A percentile compares a stretch with the other conserved stretches of the same genome.
Conservation (phyloP, 176 grass and related monocot genomes). For the Bolboschoenus planiculmis region DNA sequence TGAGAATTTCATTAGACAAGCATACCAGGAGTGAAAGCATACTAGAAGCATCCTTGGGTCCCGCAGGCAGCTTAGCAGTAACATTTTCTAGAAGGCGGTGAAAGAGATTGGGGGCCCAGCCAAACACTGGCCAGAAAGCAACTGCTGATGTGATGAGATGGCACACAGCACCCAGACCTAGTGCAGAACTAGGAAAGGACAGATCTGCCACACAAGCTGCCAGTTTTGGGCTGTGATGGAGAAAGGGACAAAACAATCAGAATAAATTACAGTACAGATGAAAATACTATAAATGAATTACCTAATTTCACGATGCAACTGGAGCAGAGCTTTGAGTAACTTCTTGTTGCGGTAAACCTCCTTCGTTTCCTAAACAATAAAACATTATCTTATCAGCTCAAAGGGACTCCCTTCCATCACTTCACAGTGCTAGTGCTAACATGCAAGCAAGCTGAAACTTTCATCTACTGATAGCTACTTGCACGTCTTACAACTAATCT, state of each 20-base stretch:
- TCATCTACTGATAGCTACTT: not conserved
- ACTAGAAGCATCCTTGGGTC: slow-evolving; percentile 88
- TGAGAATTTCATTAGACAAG: slow-evolving; percentile 22
- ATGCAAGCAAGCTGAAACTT: not conserved
- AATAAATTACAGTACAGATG: not conserved
- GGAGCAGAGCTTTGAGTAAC: slow-evolving; percentile 79
- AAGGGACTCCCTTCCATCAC: not conserved
- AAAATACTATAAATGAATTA: slow-evolving; percentile 26
- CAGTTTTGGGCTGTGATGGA: slow-evolving; percentile 62
- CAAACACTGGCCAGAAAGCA: slow-evolving; percentile 89
- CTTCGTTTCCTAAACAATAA: slow-evolving; percentile 61
- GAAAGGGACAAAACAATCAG: not conserved
- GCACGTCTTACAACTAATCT: not conserved
- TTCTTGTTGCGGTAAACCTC: slow-evolving; percentile 97
- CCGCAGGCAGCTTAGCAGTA: slow-evolving; percentile 58
- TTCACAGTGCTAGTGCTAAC: not conserved
- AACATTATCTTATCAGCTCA: not conserved
- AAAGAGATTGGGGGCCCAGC: slow-evolving; percentile 88
- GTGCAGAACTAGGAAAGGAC: slow-evolving; percentile 67
- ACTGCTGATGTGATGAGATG: slow-evolving; percentile 90
- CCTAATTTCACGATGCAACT: slow-evolving; percentile 89
- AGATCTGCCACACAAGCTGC: slow-evolving; percentile 81
- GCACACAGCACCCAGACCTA: slow-evolving; percentile 76
- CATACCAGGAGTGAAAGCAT: slow-evolving; percentile 90
- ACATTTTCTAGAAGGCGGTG: slow-evolving; percentile 84